Percentiles rank a stretch among this genome's conserved stretches.
These are phyloP conservation scores for Lumnitzera littorea DNA, from an alignment of 345 rosid genomes.

Conservation along the genomic window DNA sequence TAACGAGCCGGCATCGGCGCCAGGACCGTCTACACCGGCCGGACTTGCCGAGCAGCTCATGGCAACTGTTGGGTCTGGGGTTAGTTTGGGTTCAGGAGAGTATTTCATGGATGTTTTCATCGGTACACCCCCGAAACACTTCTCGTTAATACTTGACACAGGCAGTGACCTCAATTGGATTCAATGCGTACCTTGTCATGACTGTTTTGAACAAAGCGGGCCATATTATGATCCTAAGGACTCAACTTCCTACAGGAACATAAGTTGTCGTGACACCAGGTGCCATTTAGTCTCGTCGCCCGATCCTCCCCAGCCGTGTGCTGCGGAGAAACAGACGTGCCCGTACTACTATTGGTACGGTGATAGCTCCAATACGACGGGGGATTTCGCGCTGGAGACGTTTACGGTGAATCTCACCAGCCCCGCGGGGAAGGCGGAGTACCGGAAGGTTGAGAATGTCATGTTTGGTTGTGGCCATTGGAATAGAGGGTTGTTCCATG, in stretches of 20 bases:
- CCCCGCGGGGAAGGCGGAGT: constrained; percentile 39
- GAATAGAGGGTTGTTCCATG: constrained; percentile 94
- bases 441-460: constrained; percentile 50
- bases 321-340: constrained; percentile 54
- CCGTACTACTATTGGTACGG: constrained; percentile 96
- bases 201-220: constrained; percentile 81
- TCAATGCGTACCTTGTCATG: constrained; percentile 81
- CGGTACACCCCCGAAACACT: constrained; percentile 89
- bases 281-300: constrained; percentile 72
- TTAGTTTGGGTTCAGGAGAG: constrained; percentile 80
- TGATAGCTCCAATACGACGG: constrained; percentile 91
- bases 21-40: constrained; percentile 13
- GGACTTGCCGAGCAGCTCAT: constrained; percentile 48
- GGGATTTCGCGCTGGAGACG: constrained; percentile 80
- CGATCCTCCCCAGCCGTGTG: constrained; percentile 63
- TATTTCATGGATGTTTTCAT: constrained; percentile 90
- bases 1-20: constrained; percentile 17
- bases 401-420: constrained; percentile 78
- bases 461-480: constrained; percentile 99
- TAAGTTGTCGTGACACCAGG: constrained; percentile 56
- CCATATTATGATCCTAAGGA: constrained; percentile 61
- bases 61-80: constrained; percentile 84
- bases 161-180: constrained; percentile 97
- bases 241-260: constrained; percentile 55
- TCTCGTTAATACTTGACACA: constrained; percentile 88